A percentile compares a stretch with the other conserved stretches of the same genome.
These are phyloP conservation scores for Debaryomyces hansenii DNA, from an alignment of 805 yeast species.

Conservation along the genomic window DNA sequence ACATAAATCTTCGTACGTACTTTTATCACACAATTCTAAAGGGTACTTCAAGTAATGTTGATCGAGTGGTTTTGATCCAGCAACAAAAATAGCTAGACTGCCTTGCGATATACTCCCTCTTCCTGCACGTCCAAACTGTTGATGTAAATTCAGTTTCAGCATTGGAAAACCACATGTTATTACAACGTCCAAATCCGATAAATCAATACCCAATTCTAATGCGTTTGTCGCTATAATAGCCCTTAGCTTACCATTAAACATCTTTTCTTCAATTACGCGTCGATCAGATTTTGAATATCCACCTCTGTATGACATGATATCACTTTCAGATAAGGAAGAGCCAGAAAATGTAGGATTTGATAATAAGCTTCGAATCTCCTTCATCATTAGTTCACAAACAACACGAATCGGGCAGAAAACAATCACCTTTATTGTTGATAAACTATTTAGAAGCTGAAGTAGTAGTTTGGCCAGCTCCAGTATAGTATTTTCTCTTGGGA, in stretches of 20 bases:
- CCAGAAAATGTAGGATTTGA: slow-evolving; percentile 36
- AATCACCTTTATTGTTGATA: slow-evolving; percentile 68
- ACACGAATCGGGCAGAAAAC: slow-evolving; percentile 87
- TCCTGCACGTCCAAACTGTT: slow-evolving; percentile 97
- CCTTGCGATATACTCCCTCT: slow-evolving; percentile 69
- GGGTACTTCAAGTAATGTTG: slow-evolving; percentile 79
- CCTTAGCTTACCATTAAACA: slow-evolving; percentile 82
- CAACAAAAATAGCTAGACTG: slow-evolving; percentile 81
- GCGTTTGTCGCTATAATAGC: slow-evolving; percentile 97
- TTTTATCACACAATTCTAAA: slow-evolving; percentile 48
- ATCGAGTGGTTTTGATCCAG: slow-evolving; percentile 81
- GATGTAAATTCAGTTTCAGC: slow-evolving; percentile 84
- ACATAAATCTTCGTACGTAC: slow-evolving; percentile 40
- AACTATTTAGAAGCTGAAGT: slow-evolving; percentile 57
- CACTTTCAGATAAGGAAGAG: slow-evolving; percentile 43
- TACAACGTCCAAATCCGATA: slow-evolving; percentile 90
- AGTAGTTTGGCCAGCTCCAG: slow-evolving; percentile 74
- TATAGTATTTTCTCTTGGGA: slow-evolving; percentile 64
- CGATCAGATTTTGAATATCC: slow-evolving; percentile 89
- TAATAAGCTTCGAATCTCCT: slow-evolving; percentile 66
- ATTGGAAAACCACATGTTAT: slow-evolving; percentile 90
- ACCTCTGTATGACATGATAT: slow-evolving; percentile 91
- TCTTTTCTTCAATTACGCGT: slow-evolving; percentile 80
- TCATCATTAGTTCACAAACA: slow-evolving; percentile 85
- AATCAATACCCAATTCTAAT: slow-evolving; percentile 91